Evolutionary conservation across 257 asterid genomes (phyloP).

Genomic region (Dorcoceras hygrometricum): DNA sequence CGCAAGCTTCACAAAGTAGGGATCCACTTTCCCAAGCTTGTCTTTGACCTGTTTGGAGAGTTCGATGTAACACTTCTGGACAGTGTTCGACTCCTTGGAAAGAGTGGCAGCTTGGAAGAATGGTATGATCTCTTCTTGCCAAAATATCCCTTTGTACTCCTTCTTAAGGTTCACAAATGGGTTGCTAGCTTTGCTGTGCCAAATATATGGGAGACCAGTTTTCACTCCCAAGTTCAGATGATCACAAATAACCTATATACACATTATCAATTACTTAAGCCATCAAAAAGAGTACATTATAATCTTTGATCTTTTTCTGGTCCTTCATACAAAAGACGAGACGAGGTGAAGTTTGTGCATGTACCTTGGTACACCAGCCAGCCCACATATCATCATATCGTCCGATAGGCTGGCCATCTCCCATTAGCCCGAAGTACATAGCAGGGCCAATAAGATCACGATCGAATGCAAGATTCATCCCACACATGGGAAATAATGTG

Average conservation of each 20-base stretch:
- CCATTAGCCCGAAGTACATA: constrained; percentile 77
- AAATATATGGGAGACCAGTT: constrained; percentile 86
- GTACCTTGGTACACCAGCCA: constrained; percentile 70
- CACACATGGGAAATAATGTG: constrained; percentile 71
- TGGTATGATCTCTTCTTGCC: constrained; percentile 96
- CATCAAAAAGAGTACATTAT: too few species aligned
- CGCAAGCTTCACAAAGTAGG: constrained; percentile 66
- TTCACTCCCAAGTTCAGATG: constrained; percentile 83
- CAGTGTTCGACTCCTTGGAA: constrained; percentile 71
- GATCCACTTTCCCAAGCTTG: constrained; percentile 67
- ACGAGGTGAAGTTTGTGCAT: background rate
- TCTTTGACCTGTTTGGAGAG: constrained; percentile 71
- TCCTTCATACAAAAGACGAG: background rate
- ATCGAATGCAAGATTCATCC: constrained; percentile 61
- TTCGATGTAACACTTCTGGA: constrained; percentile 73
- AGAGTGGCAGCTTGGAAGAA: constrained; percentile 66
- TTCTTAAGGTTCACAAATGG: constrained; percentile 79
- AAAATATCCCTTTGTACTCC: constrained; percentile 87
- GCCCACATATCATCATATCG: constrained; percentile 81
- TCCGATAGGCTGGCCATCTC: constrained; percentile 75
- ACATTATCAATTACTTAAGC: background rate
- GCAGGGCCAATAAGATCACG: constrained; percentile 71
- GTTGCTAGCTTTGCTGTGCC: constrained; percentile 97
- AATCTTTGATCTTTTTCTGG: too few species aligned
- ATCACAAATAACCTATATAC: constrained; percentile 70